Base-by-base conservation (phyloP, 2,329 filamentous ascomycete genomes). In the Colletotrichum theobromicola region DNA sequence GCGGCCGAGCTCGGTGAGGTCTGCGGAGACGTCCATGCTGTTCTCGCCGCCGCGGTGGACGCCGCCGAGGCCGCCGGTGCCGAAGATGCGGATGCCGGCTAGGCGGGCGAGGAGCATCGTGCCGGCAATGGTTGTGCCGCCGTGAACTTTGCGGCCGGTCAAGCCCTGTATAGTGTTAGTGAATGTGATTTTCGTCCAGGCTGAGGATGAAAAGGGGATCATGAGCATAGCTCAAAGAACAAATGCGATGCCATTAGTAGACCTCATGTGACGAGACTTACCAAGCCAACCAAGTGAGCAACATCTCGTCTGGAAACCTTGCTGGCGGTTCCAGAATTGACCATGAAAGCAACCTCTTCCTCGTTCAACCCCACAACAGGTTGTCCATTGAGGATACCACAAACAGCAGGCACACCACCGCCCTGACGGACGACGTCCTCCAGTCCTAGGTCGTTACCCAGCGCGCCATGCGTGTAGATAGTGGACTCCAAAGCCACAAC, bases 401-500 rank as follows among this genome's bases (percentile, higher is more conserved):
- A 94, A 4, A 97, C 98, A 34, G 97, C 97, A 4, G 97, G 97
- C 16, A 98, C 90, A 18, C 90, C 95, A 50, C 97, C 97, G 83
- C 95, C 90, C 53, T 89, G 87, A 60, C 97, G 93, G 64, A 98
- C 94, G 53, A 97, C 89, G 15, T 93, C 92, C 81, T 98, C 95
- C 74, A 98, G 90, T 61, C 93, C 90, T 24, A 91, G 85, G 60
- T 90, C 88, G 37, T 92, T 90, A n/a, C 95, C 94, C 16, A 99
- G 88, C 26, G 94, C 92, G 53, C 95, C 96, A 85, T 99, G 97
- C 2, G 97, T 99, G 84, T 99, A 98, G 79, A 99, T 98, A 6
- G 97, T 98, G 3, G 95, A 95, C 84, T 99, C 97, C 6, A 99
- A 89, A 18, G 96, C 97, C 13, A 99, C 96, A 5, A 99, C 93